Evolutionary conservation across 108 stramenopile species (phyloP).

Genomic region (Nannochloropsis oceanica): DNA sequence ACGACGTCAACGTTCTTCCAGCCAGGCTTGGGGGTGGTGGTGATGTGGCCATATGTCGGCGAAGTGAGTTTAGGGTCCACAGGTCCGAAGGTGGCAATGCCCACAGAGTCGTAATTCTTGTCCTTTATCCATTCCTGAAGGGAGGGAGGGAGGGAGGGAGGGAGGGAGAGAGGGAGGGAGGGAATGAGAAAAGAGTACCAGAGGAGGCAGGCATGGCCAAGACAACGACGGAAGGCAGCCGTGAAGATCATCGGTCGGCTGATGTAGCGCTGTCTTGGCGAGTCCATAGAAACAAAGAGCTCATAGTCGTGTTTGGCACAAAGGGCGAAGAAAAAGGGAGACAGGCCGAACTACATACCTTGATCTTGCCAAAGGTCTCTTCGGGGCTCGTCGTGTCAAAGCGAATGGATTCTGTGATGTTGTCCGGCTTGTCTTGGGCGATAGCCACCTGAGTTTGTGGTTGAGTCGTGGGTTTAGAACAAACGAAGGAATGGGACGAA

Average conservation of each 20-base stretch:
- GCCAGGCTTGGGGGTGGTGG: constrained; percentile 67
- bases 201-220: background rate
- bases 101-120: constrained; percentile 54
- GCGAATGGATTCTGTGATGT: background rate
- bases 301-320: background rate
- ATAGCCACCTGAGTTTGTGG: constrained; percentile 1
- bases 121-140: constrained; percentile 29
- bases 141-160: background rate
- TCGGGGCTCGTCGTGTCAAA: constrained; percentile 24
- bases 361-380: background rate
- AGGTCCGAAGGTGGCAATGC: constrained; percentile 86
- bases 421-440: constrained; percentile 7
- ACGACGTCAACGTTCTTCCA: constrained; percentile 66
- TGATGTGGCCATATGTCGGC: constrained; percentile 64
- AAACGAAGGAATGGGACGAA: constrained; percentile 32
- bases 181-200: background rate
- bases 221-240: background rate
- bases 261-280: too few relatives aligned
- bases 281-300: too few relatives aligned
- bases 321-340: background rate
- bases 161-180: background rate
- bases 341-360: background rate
- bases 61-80: constrained; percentile 45
- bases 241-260: background rate
- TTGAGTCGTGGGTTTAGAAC: constrained; percentile 15